phyloP scores from a whole-genome alignment of 2,329 filamentous ascomycete genomes.

The Fusarium marasasianum region DNA sequence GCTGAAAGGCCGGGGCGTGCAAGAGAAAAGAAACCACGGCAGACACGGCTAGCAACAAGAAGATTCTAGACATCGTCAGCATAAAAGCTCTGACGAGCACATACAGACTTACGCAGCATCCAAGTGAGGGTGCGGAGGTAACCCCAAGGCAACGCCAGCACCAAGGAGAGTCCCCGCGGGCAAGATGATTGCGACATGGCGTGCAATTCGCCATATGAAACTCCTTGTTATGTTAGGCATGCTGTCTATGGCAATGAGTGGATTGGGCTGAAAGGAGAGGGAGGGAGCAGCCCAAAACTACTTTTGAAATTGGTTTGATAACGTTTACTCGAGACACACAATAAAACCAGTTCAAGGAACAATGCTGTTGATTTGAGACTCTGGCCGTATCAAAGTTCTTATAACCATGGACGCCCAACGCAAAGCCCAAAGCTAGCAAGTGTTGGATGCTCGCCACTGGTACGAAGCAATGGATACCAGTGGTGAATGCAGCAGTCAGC shows the following conservation, averaged over 20 bases:
- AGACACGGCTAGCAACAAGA: conserved; percentile 20
- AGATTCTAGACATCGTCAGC: conserved; percentile 26
- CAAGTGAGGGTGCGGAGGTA: conserved; percentile 17
- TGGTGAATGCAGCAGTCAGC: neutral
- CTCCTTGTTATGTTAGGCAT: neutral
- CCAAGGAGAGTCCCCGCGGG: conserved; percentile 29
- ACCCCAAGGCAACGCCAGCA: conserved; percentile 22
- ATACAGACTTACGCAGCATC: conserved; percentile 28
- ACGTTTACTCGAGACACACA: neutral
- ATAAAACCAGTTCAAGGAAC: neutral
- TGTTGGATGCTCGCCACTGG: neutral
- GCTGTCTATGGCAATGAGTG: neutral
- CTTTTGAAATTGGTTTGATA: neutral
- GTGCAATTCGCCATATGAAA: neutral
- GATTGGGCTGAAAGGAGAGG: neutral
- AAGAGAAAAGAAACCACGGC: conserved; percentile 18
- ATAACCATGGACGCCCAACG: conserved; percentile 8
- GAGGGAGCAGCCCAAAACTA: neutral
- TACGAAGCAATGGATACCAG: neutral
- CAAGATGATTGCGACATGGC: conserved; percentile 8
- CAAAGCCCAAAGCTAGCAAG: neutral
- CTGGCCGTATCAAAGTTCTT: conserved; percentile 8
- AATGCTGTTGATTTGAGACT: neutral
- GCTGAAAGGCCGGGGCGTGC: conserved; percentile 23
- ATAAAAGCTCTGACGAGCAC: neutral